phyloP scores from a whole-genome alignment of 331 rosid species.

The Stylosanthes scabra region DNA sequence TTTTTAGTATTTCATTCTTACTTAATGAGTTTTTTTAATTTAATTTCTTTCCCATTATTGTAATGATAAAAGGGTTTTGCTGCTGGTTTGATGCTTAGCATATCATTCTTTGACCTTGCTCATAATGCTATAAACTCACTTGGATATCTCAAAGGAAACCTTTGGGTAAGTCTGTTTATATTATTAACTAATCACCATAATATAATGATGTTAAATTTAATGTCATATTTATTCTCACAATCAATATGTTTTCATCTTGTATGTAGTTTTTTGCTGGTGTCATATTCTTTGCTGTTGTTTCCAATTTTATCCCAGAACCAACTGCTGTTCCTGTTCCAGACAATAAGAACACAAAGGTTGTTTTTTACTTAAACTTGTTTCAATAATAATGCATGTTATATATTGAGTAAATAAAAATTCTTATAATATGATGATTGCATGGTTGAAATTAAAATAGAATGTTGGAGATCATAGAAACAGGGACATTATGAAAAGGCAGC shows the following conservation, averaged over 20 bases:
- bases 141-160: slow-evolving; percentile 83
- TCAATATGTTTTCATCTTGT: slow-evolving; percentile 35
- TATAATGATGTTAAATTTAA: no score
- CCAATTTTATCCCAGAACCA: slow-evolving; percentile 83
- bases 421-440: slow-evolving; percentile 45
- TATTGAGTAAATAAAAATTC: slow-evolving; percentile 23
- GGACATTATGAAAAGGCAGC: slow-evolving; percentile 76
- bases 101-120: slow-evolving; percentile 88
- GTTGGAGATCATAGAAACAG: slow-evolving; percentile 62
- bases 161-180: slow-evolving; percentile 72
- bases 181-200: no score
- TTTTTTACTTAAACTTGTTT: slow-evolving; percentile 12
- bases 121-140: slow-evolving; percentile 88
- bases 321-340: slow-evolving; percentile 62
- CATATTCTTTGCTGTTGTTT: slow-evolving; percentile 71
- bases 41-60: no score
- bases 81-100: slow-evolving; percentile 92
- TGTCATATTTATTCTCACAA: slow-evolving; percentile 21
- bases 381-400: slow-evolving; percentile 15
- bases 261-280: slow-evolving; percentile 90
- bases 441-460: slow-evolving; percentile 49
- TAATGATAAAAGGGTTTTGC: slow-evolving; percentile 75
- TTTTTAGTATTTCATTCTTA: no score
- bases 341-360: slow-evolving; percentile 65
- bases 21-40: no score